Conservation (phyloP, 75 land plant species). For the Pinus tabuliformis region DNA sequence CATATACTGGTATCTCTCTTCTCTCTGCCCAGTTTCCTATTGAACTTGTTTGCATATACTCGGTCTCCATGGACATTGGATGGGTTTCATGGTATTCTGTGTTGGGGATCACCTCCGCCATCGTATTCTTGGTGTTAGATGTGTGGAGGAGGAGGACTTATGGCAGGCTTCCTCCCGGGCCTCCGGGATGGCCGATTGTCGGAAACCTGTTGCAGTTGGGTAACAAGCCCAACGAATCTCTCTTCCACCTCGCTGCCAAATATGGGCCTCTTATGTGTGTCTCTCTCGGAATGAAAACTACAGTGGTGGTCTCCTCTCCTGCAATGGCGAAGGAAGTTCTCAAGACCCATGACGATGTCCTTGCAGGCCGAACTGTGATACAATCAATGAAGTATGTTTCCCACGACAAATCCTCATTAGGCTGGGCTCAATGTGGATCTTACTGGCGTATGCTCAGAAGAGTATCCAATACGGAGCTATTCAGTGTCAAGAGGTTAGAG, state of each 20-base stretch:
- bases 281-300: slow-evolving; percentile 25
- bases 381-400: background rate
- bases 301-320: slow-evolving; percentile 36
- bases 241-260: slow-evolving; percentile 20
- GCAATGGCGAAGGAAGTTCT: slow-evolving; percentile 32
- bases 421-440: slow-evolving; percentile 7
- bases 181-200: slow-evolving; percentile 18
- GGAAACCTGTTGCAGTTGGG: slow-evolving; percentile 28
- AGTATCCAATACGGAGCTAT: slow-evolving; percentile 17
- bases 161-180: slow-evolving; percentile 16
- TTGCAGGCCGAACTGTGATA: slow-evolving; percentile 15
- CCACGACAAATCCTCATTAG: background rate
- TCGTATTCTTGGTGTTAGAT: slow-evolving; percentile 14
- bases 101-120: too few relatives aligned
- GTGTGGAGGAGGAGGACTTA: slow-evolving; percentile 9
- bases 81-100: too few relatives aligned
- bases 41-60: too few relatives aligned
- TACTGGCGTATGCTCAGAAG: slow-evolving; percentile 21
- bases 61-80: too few relatives aligned
- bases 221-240: slow-evolving; percentile 19
- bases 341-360: slow-evolving; percentile 21
- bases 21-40: too few relatives aligned
- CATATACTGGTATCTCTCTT: background rate
- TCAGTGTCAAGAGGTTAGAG: slow-evolving; percentile 14
- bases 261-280: slow-evolving; percentile 33